These are phyloP conservation scores for Leucocoprinus sp. DNA, from an alignment of 768 basidiomycete species.

Conservation along the genomic window DNA sequence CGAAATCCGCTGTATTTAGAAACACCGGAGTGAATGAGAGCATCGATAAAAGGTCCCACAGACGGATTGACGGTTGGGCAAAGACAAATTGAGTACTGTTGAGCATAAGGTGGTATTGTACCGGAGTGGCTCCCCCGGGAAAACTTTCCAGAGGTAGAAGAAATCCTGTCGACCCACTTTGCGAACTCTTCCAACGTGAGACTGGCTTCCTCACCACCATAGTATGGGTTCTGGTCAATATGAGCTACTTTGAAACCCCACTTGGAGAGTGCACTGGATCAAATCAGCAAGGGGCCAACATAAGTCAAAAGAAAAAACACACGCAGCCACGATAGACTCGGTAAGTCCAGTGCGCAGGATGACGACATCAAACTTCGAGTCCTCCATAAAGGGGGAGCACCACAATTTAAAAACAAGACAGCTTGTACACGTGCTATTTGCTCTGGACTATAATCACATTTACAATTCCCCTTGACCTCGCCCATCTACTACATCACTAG, in stretches of 20 bases:
- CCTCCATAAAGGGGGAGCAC: conserved; percentile 23
- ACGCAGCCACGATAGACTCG: conserved; percentile 87
- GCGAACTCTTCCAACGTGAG: conserved; percentile 75
- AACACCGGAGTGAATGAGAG: conserved; percentile 76
- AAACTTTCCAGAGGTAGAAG: conserved; percentile 23
- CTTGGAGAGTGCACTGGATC: conserved; percentile 74
- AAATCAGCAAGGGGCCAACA: conserved; percentile 1
- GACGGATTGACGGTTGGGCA: conserved; percentile 77
- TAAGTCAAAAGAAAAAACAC: conserved; percentile 25
- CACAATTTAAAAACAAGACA: too few relatives aligned
- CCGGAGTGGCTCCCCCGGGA: conserved; percentile 36
- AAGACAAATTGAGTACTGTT: conserved; percentile 83
- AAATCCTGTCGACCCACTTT: conserved; percentile 48
- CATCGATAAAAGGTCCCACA: conserved; percentile 67
- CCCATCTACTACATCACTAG: too few relatives aligned
- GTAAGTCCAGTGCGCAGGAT: conserved; percentile 75
- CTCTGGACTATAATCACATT: too few relatives aligned
- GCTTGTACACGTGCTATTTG: too few relatives aligned
- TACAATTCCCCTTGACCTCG: background rate
- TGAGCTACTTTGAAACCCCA: conserved; percentile 85
- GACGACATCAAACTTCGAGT: conserved; percentile 53
- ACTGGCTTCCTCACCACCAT: conserved; percentile 78
- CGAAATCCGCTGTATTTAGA: conserved; percentile 88
- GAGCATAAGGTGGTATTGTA: conserved; percentile 42
- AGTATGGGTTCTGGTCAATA: conserved; percentile 76